Base-by-base conservation (phyloP, 495 filamentous ascomycete species). In the Neurospora sp. region DNA sequence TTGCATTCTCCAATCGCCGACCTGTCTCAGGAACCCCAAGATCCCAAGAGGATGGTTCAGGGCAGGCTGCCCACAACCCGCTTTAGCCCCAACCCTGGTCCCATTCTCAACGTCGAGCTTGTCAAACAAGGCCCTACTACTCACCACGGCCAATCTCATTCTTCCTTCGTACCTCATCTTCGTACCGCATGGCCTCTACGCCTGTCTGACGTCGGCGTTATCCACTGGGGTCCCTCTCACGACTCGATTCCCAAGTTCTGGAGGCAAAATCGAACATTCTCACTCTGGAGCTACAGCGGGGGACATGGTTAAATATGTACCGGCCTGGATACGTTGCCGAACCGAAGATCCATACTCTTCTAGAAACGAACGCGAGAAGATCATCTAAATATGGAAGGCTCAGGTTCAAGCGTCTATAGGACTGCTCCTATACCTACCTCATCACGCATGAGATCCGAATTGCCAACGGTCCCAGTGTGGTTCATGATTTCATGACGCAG, bases 1-100 rank as follows among this genome's bases (percentile, higher is more conserved):
- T 69, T 59, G 41, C 71, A 48, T 53, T 40, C 45, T 35, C 79
- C 78, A 81, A 81, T 81, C 75, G 74, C 69, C 41, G 65, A 39
- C 71, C 70, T 69, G 72, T 70, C 70, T 74, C 73, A 72, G 71
- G 71, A 39, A 71, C 71, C 77, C 59, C 73, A 31, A 72, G 45
- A 76, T 75, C 75, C 79, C 79, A 75, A 78, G 74, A 78, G 74
- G 78, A 71, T 72, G 78, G 79, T 76, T 79, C 77, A 35, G 72
- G 53, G 53, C 53, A 65, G 53, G 7, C 27, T 65, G 53, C 53
- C 27, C 53, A 35, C 27, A 35, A 65, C 53, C 14, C 53, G 27
- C 53, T 65, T 65, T 65, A 65, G 53, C 53, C 53, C 53, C 53
- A 61, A 61, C 53, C 53, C 14, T 65, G 53, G 53, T 65, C 53